Base-by-base conservation (phyloP, 345 rosid species). In the Moringa oleifera region DNA sequence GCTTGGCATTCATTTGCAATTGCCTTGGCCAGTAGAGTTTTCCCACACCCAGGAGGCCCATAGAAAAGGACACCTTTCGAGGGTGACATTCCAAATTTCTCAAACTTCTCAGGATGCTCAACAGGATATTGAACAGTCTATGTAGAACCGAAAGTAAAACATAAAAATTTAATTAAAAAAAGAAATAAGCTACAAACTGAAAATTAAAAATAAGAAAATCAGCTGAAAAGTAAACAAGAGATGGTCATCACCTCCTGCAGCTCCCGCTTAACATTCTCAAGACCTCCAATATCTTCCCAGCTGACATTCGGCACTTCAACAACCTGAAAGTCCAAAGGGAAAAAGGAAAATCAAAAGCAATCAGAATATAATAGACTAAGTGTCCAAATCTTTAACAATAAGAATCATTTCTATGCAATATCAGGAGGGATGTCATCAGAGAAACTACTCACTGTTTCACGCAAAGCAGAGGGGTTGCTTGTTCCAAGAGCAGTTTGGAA, bases 101-200 rank as follows among this genome's bases (percentile, higher is more conserved):
- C 85, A 45, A 85, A 85, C 71, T 81, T 86, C 77, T 86, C 88
- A 2, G 91, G 91, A 51, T 86, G 91, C 86, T 85, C 91, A 65
- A 85, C 86, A n/a, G 91, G 91, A 66, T 83, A 86, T 69, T 83
- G 91, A 53, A 86, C 88, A 68, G 88, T 86, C 91, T 85, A 66
- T 24, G 55, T 58, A 25, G 17, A 56, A 15, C 22, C 5, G 37
- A 33, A 33, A 33, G 11, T 33, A 33, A 5, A 33, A 33, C 11
- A 4, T 33, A 33, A 25, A 41, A 54, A 28, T n/a, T n/a, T n/a
- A n/a, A n/a, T n/a, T n/a, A n/a, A n/a, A n/a, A n/a, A n/a, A n/a
- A n/a, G n/a, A 59, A 25, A 23, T 66, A 59, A 72, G 53, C 24
- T 16, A 31, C 19, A 18, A 53, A 18, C 49, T 31, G 37, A 11